phyloP scores from a whole-genome alignment of 2,329 filamentous ascomycete genomes.

The Fusarium fracticaudum region DNA sequence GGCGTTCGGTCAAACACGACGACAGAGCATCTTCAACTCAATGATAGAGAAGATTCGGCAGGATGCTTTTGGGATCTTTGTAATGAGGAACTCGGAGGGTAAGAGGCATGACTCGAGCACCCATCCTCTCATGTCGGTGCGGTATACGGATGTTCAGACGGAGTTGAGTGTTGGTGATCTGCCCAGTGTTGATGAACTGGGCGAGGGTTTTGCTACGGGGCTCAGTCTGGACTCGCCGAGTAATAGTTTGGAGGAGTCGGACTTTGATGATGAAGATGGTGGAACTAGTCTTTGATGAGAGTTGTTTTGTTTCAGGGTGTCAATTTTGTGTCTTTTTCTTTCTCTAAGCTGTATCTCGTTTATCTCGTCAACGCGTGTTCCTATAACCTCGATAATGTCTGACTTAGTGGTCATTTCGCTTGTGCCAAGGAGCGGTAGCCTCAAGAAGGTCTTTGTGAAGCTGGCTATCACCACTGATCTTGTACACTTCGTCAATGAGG shows the following conservation, averaged over 20 bases:
- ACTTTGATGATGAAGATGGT: conserved; percentile 33
- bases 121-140: conserved; percentile 18
- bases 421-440: conserved; percentile 52
- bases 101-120: conserved; percentile 49
- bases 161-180: conserved; percentile 10
- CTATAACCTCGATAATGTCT: background rate
- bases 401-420: conserved; percentile 50
- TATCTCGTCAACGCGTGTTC: background rate
- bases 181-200: conserved; percentile 26
- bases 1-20: background rate
- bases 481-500: conserved; percentile 48
- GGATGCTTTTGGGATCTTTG: conserved; percentile 43
- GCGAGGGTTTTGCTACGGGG: conserved; percentile 4
- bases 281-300: background rate
- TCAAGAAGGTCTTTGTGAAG: conserved; percentile 54
- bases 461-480: conserved; percentile 49
- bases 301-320: background rate
- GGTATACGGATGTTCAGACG: conserved; percentile 17
- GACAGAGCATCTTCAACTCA: conserved; percentile 38
- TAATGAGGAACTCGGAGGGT: conserved; percentile 37
- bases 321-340: background rate
- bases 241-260: conserved; percentile 1
- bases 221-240: conserved; percentile 8
- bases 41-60: conserved; percentile 42
- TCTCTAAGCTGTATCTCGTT: background rate